phyloP scores from a whole-genome alignment of 2,329 filamentous ascomycete species.

The Calonectria hawksworthii region DNA sequence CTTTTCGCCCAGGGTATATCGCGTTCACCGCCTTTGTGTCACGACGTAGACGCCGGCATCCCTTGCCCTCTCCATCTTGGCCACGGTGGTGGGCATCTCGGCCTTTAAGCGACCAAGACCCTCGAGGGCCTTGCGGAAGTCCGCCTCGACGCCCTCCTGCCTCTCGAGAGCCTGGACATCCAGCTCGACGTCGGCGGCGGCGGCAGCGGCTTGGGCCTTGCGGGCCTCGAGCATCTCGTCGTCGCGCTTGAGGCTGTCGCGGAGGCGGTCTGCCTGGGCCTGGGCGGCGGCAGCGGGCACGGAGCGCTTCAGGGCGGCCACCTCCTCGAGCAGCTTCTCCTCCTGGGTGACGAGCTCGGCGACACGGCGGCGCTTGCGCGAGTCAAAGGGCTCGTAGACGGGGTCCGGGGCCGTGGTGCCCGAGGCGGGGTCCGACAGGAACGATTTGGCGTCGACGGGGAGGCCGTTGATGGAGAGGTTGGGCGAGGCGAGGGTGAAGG shows the following conservation, averaged over 20 bases:
- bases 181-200: slow-evolving; percentile 41
- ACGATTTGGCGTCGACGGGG: slow-evolving; percentile 57
- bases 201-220: slow-evolving; percentile 36
- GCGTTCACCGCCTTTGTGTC: slow-evolving; percentile 45
- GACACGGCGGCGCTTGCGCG: slow-evolving; percentile 69
- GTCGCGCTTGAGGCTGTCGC: slow-evolving; percentile 59
- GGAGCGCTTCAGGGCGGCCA: slow-evolving; percentile 70
- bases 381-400: slow-evolving; percentile 72
- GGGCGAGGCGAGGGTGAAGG: slow-evolving; percentile 69
- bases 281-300: slow-evolving; percentile 63
- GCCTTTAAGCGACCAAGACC: slow-evolving; percentile 68
- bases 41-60: slow-evolving; percentile 72
- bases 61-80: slow-evolving; percentile 75
- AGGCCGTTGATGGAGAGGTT: slow-evolving; percentile 76
- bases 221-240: slow-evolving; percentile 58
- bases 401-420: slow-evolving; percentile 40
- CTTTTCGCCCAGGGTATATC: slow-evolving; percentile 29
- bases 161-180: slow-evolving; percentile 58
- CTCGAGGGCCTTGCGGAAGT: slow-evolving; percentile 63
- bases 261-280: slow-evolving; percentile 57
- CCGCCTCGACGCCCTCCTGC: slow-evolving; percentile 58
- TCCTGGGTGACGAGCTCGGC: slow-evolving; percentile 73
- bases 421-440: slow-evolving; percentile 49
- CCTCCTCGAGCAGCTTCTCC: slow-evolving; percentile 74
- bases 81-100: slow-evolving; percentile 73